Base-by-base conservation (phyloP, 345 rosid species). In the Brassica juncea region DNA sequence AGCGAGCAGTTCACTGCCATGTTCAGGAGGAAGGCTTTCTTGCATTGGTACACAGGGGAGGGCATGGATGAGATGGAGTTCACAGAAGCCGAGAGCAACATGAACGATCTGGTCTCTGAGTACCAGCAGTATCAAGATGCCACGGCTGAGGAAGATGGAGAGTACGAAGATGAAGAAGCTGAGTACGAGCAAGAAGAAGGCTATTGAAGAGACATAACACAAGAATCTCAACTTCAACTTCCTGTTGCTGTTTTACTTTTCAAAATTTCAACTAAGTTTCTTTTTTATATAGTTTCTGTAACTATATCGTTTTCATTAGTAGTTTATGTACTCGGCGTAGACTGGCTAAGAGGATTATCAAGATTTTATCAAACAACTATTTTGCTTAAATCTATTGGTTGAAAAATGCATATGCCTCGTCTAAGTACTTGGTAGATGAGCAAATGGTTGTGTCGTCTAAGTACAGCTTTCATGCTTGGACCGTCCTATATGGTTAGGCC, bases 181-280 rank as follows among this genome's bases (percentile, higher is more conserved):
- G 57, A 49, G 57, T 49, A 49, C 57, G 57, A 49, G 57, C 57
- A 49, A n/a, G 57, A 49, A n/a, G 57, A 49, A n/a, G 57, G 57
- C 8, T 49, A 49, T 5, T 49, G 57, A 49, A 49, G 57, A 49
- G 57, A 49, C 19, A 5, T n/a, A 49, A 49, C 57, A 49, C 19
- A 49, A 49, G 54, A 47, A 12, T 47, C 54, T 47, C 54, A 49
- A n/a, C 57, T 49, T 49, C 57, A 49, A 49, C 57, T 49, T 49
- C 57, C 57, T 14, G 57, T 49, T 49, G 57, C 57, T 49, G 57
- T 4, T 49, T 49, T 49, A 14, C 57, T 49, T 49, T 49, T 44
- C 54, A n/a, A 49, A 49, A 49, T n/a, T 49, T 49, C 19, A n/a
- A 49, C 57, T n/a, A 49, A 49, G 57, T 49, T 12, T 47, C 54